These are phyloP conservation scores for Coemansia sp. DNA, from an alignment of 192 early-diverging fungal species.

Conservation along the genomic window DNA sequence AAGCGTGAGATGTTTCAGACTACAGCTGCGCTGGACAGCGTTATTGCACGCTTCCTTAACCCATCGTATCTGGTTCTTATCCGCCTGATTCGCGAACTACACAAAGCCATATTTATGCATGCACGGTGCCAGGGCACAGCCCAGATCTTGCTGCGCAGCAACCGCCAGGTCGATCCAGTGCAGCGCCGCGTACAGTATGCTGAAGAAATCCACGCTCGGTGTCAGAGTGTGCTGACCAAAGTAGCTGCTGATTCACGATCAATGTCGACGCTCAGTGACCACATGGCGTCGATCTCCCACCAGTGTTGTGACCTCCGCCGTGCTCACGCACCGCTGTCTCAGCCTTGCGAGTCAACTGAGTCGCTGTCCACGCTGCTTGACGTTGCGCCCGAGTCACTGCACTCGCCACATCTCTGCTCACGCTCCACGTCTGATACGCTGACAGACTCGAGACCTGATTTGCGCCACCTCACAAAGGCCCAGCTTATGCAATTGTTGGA, in stretches of 20 bases:
- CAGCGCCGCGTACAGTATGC: conserved; percentile 43
- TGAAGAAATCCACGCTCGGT: conserved; percentile 34
- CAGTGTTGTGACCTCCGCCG: conserved; percentile 17
- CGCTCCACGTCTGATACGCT: conserved; percentile 24
- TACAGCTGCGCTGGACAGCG: conserved; percentile 17
- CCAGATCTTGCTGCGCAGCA: conserved; percentile 32
- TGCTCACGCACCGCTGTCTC: not conserved
- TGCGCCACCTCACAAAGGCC: conserved; percentile 2
- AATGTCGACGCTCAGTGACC: conserved; percentile 15
- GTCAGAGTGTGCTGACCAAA: conserved; percentile 14
- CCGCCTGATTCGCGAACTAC: conserved; percentile 31
- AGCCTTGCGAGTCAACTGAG: conserved; percentile 16
- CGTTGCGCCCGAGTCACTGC: not conserved
- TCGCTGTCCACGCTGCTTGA: conserved; percentile 22
- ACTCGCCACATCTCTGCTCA: not conserved
- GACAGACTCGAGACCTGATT: not conserved
- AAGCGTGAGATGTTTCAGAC: conserved; percentile 38
- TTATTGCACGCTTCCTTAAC: conserved; percentile 26
- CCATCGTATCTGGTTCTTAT: conserved; percentile 20
- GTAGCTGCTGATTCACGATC: conserved; percentile 12
- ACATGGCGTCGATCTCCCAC: conserved; percentile 29
- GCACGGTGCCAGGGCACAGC: conserved; percentile 40
- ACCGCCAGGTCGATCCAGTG: conserved; percentile 39
- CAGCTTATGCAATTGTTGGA: conserved; percentile 6
- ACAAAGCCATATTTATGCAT: conserved; percentile 30